Conservation (phyloP, 192 early-diverging fungal species). For the Thamnidium elegans region DNA sequence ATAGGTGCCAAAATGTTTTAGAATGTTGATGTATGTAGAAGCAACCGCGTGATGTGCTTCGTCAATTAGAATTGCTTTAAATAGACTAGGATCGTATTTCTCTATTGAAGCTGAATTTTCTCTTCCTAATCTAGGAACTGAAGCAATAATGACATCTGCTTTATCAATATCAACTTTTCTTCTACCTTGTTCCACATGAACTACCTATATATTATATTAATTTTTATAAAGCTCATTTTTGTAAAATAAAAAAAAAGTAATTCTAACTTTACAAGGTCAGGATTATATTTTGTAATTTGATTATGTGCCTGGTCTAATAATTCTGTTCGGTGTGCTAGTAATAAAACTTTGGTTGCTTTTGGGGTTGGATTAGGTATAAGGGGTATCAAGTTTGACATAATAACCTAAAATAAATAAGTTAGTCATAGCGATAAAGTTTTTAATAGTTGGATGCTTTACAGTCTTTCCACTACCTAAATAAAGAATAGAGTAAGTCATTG, state of each 20-base stretch:
- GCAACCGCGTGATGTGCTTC: slow-evolving; percentile 93
- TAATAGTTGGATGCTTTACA: slow-evolving; percentile 38
- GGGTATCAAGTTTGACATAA: slow-evolving; percentile 81
- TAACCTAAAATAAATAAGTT: slow-evolving; percentile 44
- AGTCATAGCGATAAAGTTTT: neutral
- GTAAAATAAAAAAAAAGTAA: neutral
- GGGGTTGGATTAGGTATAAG: slow-evolving; percentile 57
- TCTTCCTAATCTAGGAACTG: slow-evolving; percentile 72
- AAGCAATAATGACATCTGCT: slow-evolving; percentile 74
- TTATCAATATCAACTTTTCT: slow-evolving; percentile 49
- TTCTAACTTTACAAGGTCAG: slow-evolving; percentile 41
- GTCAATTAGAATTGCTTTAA: slow-evolving; percentile 90
- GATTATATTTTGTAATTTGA: slow-evolving; percentile 62
- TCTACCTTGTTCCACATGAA: slow-evolving; percentile 67
- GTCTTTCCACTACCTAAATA: slow-evolving; percentile 83
- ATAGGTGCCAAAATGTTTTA: slow-evolving; percentile 65
- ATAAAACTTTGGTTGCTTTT: slow-evolving; percentile 69
- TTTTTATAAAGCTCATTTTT: neutral
- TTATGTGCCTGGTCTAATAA: slow-evolving; percentile 75
- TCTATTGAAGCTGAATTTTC: slow-evolving; percentile 43
- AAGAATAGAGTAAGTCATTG: neutral
- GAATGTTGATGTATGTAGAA: slow-evolving; percentile 65
- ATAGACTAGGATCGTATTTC: slow-evolving; percentile 68
- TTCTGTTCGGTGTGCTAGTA: slow-evolving; percentile 90
- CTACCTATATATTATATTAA: slow-evolving; percentile 29